Base-by-base conservation (phyloP, 192 early-diverging fungal genomes). In the Umbelopsis ramanniana region DNA sequence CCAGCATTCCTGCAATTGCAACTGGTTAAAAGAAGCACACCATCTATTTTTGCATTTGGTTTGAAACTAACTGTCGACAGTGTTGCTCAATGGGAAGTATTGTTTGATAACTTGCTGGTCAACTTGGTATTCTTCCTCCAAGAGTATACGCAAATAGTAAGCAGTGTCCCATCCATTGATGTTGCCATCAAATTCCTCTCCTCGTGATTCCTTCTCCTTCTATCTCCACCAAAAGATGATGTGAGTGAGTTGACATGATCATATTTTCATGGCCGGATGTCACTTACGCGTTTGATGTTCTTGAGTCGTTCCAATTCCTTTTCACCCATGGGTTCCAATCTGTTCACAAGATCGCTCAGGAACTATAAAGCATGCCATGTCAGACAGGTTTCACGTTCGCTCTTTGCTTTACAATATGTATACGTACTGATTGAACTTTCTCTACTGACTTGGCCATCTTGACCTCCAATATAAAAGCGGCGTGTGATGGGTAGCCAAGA, bases 361-460 rank as follows among this genome's bases (percentile, higher is more conserved):
- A 96, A 94, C 70, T 84, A 54, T 9, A 60, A 40, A 17, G 2
- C 23, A 12, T 14, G n/a, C 52, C 0, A 15, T 55, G 53, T 37
- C 12, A 80, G 43, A 40, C 0, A 48, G 10, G 7, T 52, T 6
- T 50, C 1, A 21, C 0, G n/a, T 50, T 73, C 22, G 33, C 4
- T 1, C 29, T 29, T 29, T 12, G 0, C 0, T 29, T 0, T 21
- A 63, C 19, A 19, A 21, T 19, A 63, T 4, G 9, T 54, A 2
- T 21, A 68, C 73, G 54, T 70, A 78, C 76, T 11, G 50, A 80
- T 24, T 85, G 52, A 15, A 93, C 93, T 1, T 69, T 79, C 63
- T 85, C 79, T 4, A 90, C 87, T 4, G 76, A 79, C 76, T 95
- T 93, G 57, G 94, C 93, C 94, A 96, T 96, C 63, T 90, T 90